phyloP scores from a whole-genome alignment of 176 grass and related monocot species.

The Thinopyrum elongatum region DNA sequence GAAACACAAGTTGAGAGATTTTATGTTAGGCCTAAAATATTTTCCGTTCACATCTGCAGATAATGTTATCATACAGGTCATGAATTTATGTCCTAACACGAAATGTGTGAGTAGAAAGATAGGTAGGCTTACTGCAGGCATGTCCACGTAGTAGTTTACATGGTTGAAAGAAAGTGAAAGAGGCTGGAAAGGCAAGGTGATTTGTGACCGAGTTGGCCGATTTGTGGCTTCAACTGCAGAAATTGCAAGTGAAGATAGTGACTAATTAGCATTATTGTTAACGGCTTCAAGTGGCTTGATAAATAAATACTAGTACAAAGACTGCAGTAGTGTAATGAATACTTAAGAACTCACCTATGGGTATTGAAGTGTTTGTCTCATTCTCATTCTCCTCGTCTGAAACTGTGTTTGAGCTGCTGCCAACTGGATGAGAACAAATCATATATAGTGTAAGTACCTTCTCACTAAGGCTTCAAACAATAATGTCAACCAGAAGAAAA shows the following conservation, averaged over 20 bases:
- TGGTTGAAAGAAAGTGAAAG: constrained; percentile 84
- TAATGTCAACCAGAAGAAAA: background rate
- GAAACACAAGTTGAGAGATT: constrained; percentile 12
- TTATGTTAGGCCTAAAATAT: background rate
- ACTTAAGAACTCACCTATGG: background rate
- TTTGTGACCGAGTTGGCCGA: constrained; percentile 18
- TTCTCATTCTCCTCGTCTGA: constrained; percentile 40
- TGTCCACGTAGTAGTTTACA: constrained; percentile 84
- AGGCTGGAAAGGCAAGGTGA: constrained; percentile 80
- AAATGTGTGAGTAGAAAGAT: background rate
- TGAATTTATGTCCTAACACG: background rate
- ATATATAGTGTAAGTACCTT: constrained; percentile 18
- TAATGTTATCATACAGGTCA: background rate
- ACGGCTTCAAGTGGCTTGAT: background rate
- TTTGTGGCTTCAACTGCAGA: constrained; percentile 26
- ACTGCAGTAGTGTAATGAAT: constrained; percentile 4
- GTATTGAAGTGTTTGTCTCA: constrained; percentile 18
- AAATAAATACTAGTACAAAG: constrained; percentile 3
- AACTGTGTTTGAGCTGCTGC: constrained; percentile 38
- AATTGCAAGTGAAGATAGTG: background rate
- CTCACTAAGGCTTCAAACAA: background rate
- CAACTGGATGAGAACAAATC: constrained; percentile 41
- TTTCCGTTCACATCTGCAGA: background rate
- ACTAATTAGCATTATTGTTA: background rate
- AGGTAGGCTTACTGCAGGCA: constrained; percentile 68